These are phyloP conservation scores for Dissoconium aciculare DNA, from an alignment of 2,329 filamentous ascomycete genomes.

Conservation along the genomic window DNA sequence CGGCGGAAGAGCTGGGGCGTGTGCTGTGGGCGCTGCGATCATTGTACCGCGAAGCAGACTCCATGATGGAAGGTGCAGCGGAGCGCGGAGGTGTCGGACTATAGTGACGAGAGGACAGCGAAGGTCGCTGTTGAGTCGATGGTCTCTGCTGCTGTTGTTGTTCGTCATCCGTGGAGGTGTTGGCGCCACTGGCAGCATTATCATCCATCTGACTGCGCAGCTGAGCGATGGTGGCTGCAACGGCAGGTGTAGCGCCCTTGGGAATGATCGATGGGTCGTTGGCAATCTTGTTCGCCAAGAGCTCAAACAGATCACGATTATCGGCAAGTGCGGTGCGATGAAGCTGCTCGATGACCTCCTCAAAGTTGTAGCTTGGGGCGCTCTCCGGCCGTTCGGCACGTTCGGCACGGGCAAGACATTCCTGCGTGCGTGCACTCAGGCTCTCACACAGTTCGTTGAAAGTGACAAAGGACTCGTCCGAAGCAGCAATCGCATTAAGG, in stretches of 20 bases:
- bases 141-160: too few species aligned
- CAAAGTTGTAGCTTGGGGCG: constrained; percentile 35
- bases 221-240: constrained; percentile 14
- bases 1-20: constrained; percentile 1
- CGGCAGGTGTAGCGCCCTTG: constrained; percentile 15
- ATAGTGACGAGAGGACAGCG: neutral
- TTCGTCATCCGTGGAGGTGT: constrained; percentile 15
- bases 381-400: constrained; percentile 37
- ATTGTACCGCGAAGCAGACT: neutral
- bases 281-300: constrained; percentile 16
- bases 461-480: constrained; percentile 32
- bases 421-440: constrained; percentile 34
- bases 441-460: constrained; percentile 37
- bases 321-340: constrained; percentile 14
- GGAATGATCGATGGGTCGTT: constrained; percentile 19
- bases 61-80: neutral
- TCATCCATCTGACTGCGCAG: constrained; percentile 9
- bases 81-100: neutral
- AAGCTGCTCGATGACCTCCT: constrained; percentile 37
- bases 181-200: constrained; percentile 9
- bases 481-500: constrained; percentile 16
- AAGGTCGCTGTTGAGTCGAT: too few species aligned
- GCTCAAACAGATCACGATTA: constrained; percentile 15
- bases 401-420: constrained; percentile 38
- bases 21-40: neutral